Evolutionary conservation across 2,329 filamentous ascomycete species (phyloP).

Genomic region (Talaromyces marneffei): DNA sequence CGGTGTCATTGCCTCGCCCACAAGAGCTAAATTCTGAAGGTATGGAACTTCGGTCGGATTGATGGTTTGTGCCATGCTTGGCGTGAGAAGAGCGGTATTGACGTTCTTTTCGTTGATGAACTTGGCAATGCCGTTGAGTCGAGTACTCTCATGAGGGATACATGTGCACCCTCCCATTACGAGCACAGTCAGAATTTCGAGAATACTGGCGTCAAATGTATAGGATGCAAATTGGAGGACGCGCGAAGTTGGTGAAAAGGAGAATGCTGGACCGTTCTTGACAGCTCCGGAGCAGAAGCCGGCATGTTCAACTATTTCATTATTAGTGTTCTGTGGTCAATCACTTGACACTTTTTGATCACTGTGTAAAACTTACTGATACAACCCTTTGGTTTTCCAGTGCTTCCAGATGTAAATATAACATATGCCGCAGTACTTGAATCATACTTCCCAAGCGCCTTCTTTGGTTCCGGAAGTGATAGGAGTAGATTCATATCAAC

Average conservation of each 20-base stretch:
- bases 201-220: conserved; percentile 49
- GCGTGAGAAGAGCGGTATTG: conserved; percentile 55
- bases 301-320: conserved; percentile 45
- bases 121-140: conserved; percentile 20
- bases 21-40: conserved; percentile 38
- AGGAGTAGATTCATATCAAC: conserved; percentile 5
- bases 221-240: conserved; percentile 56
- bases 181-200: conserved; percentile 52
- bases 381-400: conserved; percentile 51
- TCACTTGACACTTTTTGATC: conserved; percentile 35
- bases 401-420: conserved; percentile 55
- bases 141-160: conserved; percentile 48
- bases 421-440: conserved; percentile 47
- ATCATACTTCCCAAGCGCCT: background rate
- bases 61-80: conserved; percentile 49
- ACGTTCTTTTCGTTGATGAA: conserved; percentile 48
- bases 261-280: conserved; percentile 42
- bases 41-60: conserved; percentile 21
- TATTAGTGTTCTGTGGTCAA: background rate
- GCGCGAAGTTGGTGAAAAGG: conserved; percentile 42
- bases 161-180: conserved; percentile 55
- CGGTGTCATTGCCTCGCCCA: conserved; percentile 39
- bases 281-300: conserved; percentile 48
- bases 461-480: background rate
- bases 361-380: conserved; percentile 52